A percentile compares a stretch with the other conserved stretches of the same genome.
Conservation (phyloP, 257 asterid genomes). For the Jacaranda copaia region DNA sequence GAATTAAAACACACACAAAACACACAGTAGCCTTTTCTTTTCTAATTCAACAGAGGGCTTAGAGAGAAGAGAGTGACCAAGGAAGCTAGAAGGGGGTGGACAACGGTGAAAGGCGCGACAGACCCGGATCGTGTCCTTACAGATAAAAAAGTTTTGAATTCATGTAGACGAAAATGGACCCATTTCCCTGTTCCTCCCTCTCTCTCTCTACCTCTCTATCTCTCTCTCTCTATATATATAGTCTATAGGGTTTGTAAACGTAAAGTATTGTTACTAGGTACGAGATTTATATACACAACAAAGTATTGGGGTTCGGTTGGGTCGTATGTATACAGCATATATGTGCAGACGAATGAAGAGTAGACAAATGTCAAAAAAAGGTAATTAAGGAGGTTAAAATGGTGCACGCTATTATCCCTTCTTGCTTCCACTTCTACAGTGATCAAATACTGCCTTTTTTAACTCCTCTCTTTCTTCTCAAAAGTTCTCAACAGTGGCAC, state of each 20-base stretch:
- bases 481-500: background rate
- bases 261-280: conserved; percentile 10
- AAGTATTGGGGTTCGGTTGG: conserved; percentile 22
- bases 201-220: conserved; percentile 21
- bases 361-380: conserved; percentile 39
- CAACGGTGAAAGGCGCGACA: conserved; percentile 64
- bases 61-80: background rate
- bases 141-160: conserved; percentile 48
- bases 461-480: conserved; percentile 11
- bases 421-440: conserved; percentile 50
- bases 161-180: conserved; percentile 49
- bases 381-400: conserved; percentile 33
- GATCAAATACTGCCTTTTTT: conserved; percentile 32
- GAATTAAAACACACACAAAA: background rate
- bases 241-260: conserved; percentile 33
- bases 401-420: conserved; percentile 15
- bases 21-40: background rate
- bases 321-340: background rate
- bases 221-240: background rate
- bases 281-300: background rate
- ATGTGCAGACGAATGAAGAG: conserved; percentile 35
- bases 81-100: conserved; percentile 14
- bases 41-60: background rate
- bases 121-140: conserved; percentile 78
- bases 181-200: conserved; percentile 31